Conservation (phyloP, 192 early-diverging fungal genomes). For the Rhizophagus clarus region DNA sequence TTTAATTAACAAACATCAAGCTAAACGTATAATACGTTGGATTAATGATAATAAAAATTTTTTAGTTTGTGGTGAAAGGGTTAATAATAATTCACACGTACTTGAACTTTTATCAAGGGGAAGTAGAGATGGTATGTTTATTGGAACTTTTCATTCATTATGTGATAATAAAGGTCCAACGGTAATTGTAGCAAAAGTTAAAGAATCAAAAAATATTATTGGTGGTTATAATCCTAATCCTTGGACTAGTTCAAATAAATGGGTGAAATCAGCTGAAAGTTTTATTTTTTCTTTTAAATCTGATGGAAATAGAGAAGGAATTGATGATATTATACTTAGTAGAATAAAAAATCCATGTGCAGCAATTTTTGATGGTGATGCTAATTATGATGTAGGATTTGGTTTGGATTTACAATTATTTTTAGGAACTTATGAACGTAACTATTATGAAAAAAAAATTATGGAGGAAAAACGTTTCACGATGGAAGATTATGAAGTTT, state of each 20-base stretch:
- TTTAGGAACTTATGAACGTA: background rate
- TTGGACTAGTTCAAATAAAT: background rate
- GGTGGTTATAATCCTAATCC: conserved; percentile 11
- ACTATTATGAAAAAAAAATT: background rate
- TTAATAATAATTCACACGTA: background rate
- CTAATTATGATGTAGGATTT: background rate
- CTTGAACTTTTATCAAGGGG: background rate
- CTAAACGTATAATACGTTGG: background rate
- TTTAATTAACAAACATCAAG: background rate
- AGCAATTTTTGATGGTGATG: background rate
- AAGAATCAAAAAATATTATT: background rate
- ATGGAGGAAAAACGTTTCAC: background rate
- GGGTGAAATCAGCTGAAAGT: background rate
- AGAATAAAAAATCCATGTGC: background rate
- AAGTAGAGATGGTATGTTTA: background rate
- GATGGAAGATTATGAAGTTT: background rate
- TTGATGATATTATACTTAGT: background rate
- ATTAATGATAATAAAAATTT: background rate
- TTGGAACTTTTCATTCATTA: background rate
- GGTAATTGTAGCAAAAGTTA: background rate
- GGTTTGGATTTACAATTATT: background rate
- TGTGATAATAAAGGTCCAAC: conserved; percentile 19
- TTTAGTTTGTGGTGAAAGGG: background rate
- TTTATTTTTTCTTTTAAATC: conserved; percentile 12
- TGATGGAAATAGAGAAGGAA: background rate